Evolutionary conservation across 352 stramenopile genomes (phyloP).

Genomic region (Phytophthora niederhauseri): DNA sequence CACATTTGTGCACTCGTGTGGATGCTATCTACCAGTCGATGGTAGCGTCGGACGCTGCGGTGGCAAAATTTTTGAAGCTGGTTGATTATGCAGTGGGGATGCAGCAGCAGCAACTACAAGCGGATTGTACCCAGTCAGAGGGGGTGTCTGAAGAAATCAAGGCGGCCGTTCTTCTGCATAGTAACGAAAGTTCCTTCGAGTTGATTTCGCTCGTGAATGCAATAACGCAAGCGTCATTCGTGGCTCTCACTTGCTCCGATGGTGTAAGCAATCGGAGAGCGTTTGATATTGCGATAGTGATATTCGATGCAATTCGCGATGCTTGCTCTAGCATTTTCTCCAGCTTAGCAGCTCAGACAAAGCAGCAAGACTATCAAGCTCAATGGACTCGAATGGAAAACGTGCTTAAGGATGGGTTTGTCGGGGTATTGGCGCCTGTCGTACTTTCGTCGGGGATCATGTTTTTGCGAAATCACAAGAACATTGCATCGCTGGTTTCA

Average conservation of each 20-base stretch:
- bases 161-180: constrained; percentile 5
- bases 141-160: not conserved
- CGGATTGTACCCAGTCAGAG: constrained; percentile 2
- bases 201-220: constrained; percentile 53
- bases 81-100: constrained; percentile 45
- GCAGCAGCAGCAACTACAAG: constrained; percentile 37
- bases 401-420: constrained; percentile 40
- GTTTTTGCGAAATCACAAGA: constrained; percentile 38
- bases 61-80: constrained; percentile 40
- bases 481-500: constrained; percentile 14
- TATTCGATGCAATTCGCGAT: constrained; percentile 36
- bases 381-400: constrained; percentile 30
- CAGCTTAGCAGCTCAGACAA: constrained; percentile 22
- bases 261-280: constrained; percentile 6
- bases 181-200: constrained; percentile 36
- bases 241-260: constrained; percentile 12
- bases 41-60: constrained; percentile 26
- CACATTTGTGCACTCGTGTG: constrained; percentile 43
- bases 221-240: constrained; percentile 48
- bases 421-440: constrained; percentile 46
- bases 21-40: constrained; percentile 44
- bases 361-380: constrained; percentile 10
- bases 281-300: constrained; percentile 27
- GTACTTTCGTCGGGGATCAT: constrained; percentile 45
- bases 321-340: constrained; percentile 34